phyloP scores from a whole-genome alignment of 352 stramenopile species.

The Globisporangium nodosum region DNA sequence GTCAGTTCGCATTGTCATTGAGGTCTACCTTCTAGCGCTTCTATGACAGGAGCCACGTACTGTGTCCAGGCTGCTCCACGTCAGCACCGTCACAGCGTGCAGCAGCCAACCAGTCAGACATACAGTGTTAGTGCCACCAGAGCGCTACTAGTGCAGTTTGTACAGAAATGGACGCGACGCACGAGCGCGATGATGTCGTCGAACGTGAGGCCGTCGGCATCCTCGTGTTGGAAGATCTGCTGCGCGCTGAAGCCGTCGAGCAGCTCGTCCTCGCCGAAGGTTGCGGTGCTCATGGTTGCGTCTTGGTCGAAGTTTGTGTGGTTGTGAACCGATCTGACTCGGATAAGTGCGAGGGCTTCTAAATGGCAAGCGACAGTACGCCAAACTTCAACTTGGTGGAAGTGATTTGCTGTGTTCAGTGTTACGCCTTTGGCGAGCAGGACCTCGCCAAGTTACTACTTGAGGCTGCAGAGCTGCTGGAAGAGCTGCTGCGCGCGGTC shows the following conservation, averaged over 20 bases:
- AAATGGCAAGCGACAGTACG: background rate
- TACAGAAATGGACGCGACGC: conserved; percentile 3
- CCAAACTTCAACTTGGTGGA: background rate
- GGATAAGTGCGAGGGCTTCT: background rate
- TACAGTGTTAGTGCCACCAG: background rate
- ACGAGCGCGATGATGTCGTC: conserved; percentile 86
- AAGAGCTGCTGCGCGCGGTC: conserved; percentile 55
- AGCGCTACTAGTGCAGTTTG: background rate
- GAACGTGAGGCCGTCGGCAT: conserved; percentile 72
- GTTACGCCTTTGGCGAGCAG: background rate
- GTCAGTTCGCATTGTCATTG: background rate
- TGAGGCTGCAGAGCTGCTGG: conserved; percentile 48
- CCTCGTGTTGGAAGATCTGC: conserved; percentile 66
- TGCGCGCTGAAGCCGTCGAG: conserved; percentile 64
- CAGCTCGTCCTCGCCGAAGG: conserved; percentile 18
- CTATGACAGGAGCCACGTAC: conserved; percentile 21
- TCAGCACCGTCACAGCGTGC: background rate
- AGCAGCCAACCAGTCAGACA: background rate
- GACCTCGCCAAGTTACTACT: background rate
- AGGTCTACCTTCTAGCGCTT: too few relatives aligned
- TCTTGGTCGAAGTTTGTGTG: background rate
- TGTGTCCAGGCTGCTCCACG: conserved; percentile 45
- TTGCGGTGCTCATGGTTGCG: conserved; percentile 6
- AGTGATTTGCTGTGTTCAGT: background rate
- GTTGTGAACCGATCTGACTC: conserved; percentile 2